Percentiles rank a stretch among this genome's conserved stretches.
Evolutionary conservation across 140 eudicot species (phyloP).

Genomic region (Ambrosia hybrid): DNA sequence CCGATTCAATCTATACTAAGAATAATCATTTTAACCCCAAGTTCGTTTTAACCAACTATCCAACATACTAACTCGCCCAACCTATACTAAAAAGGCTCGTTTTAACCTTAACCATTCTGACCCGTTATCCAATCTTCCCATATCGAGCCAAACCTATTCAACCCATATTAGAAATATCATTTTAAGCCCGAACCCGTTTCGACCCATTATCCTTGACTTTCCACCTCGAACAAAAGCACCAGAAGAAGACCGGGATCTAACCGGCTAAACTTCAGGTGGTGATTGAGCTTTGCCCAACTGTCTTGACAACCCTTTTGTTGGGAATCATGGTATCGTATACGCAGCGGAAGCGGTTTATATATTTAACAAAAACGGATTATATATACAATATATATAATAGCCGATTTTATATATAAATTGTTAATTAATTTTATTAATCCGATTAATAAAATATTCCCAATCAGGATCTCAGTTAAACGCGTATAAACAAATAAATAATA

Average conservation of each 20-base stretch:
- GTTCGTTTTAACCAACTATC: not conserved
- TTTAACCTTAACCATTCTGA: not conserved
- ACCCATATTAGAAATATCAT: not conserved
- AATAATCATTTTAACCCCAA: not conserved
- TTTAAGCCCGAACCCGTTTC: not conserved
- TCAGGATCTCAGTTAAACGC: no score
- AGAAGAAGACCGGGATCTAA: not conserved
- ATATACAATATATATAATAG: no score
- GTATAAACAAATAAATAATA: no score
- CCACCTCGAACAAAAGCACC: not conserved
- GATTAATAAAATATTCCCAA: no score
- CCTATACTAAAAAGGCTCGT: not conserved
- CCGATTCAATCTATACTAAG: not conserved
- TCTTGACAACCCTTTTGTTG: conserved; percentile 41
- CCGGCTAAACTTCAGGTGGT: not conserved
- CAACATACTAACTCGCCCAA: not conserved
- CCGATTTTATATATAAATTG: no score
- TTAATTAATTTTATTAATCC: no score
- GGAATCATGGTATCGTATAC: no score
- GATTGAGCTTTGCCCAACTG: conserved; percentile 46
- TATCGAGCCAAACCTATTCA: not conserved
- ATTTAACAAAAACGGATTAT: no score
- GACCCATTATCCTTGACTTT: conserved; percentile 4
- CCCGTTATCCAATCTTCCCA: not conserved
- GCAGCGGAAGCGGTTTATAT: no score